phyloP scores from a whole-genome alignment of 2,329 filamentous ascomycete species.

The Huntiella bhutanensis region DNA sequence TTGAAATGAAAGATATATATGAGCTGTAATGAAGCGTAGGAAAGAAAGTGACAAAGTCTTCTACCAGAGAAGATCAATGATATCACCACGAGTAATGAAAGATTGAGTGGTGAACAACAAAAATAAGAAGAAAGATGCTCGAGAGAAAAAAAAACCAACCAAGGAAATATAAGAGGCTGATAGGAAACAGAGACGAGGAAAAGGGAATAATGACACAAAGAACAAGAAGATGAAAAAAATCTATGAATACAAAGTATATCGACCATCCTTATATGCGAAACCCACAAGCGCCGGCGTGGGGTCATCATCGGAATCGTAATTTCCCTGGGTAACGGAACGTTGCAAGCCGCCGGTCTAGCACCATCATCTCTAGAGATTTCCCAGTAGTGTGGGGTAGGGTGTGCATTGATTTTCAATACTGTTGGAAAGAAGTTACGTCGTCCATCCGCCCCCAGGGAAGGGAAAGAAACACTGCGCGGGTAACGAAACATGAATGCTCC shows the following conservation, averaged over 20 bases:
- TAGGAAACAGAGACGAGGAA: not conserved
- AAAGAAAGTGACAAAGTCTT: not conserved
- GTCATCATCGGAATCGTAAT: too few species aligned
- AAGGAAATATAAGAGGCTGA: not conserved
- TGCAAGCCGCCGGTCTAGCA: slow-evolving; percentile 1
- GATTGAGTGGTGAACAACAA: not conserved
- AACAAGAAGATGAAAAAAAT: not conserved
- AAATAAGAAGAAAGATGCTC: not conserved
- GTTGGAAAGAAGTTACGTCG: too few species aligned
- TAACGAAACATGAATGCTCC: too few species aligned
- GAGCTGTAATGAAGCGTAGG: not conserved
- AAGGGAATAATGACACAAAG: not conserved
- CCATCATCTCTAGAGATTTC: not conserved
- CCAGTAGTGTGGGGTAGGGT: too few species aligned
- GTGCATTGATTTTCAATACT: too few species aligned
- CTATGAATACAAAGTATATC: too few species aligned
- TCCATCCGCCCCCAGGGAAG: too few species aligned
- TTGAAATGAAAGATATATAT: not conserved
- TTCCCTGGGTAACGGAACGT: not conserved
- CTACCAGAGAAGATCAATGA: slow-evolving; percentile 2
- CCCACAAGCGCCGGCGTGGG: too few species aligned
- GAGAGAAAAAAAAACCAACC: not conserved
- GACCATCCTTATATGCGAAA: too few species aligned
- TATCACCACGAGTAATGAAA: not conserved
- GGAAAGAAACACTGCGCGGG: too few species aligned